These are phyloP conservation scores for Ambrosia hybrid DNA, from an alignment of 140 eudicot species.

Conservation along the genomic window DNA sequence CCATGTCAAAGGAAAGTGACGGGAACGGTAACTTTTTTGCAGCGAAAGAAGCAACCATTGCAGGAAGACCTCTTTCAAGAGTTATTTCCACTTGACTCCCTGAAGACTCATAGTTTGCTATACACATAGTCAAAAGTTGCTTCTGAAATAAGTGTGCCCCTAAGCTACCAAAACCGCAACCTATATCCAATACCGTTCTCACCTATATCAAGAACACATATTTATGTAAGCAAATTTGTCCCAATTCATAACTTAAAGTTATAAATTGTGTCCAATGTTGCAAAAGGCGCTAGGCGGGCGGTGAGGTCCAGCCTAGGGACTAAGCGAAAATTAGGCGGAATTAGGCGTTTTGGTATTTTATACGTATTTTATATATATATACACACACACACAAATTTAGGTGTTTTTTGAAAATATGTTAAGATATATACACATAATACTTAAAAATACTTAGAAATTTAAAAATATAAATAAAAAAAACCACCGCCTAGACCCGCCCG, in stretches of 20 bases:
- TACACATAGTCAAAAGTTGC: slow-evolving; percentile 80
- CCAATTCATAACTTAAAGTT: neutral
- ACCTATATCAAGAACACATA: slow-evolving; percentile 51
- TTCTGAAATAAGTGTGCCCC: slow-evolving; percentile 87
- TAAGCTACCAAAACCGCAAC: slow-evolving; percentile 97
- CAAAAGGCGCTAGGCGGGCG: neutral
- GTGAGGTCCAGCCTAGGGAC: too few relatives aligned
- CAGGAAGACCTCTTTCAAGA: slow-evolving; percentile 98
- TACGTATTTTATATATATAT: too few relatives aligned
- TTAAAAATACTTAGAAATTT: too few relatives aligned
- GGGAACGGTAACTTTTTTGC: slow-evolving; percentile 87
- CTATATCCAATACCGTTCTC: slow-evolving; percentile 89
- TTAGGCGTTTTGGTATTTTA: too few relatives aligned
- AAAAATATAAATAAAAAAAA: too few relatives aligned
- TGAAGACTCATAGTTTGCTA: slow-evolving; percentile 93
- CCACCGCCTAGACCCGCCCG: too few relatives aligned
- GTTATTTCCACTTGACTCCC: slow-evolving; percentile 99
- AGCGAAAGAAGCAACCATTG: slow-evolving; percentile 85
- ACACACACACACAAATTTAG: too few relatives aligned
- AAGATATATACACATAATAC: too few relatives aligned
- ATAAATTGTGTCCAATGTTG: too few relatives aligned
- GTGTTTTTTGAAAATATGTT: too few relatives aligned
- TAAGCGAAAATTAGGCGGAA: too few relatives aligned
- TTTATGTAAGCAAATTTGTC: slow-evolving; percentile 12
- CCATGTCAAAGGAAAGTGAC: slow-evolving; percentile 92